phyloP scores from a whole-genome alignment of 495 filamentous ascomycete genomes.

The Letharia columbiana region DNA sequence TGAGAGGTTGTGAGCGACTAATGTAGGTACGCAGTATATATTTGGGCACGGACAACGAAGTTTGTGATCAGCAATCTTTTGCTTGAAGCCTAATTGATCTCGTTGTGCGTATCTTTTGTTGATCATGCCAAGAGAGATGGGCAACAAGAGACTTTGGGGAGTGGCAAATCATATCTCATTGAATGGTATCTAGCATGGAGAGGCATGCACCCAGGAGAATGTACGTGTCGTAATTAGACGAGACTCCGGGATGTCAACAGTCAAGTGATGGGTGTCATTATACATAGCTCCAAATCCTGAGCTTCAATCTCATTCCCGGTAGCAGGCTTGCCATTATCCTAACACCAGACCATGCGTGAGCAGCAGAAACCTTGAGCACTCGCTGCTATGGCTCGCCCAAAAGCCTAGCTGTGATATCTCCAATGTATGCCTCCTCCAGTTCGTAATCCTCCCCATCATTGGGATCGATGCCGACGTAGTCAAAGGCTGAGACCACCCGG shows the following conservation, averaged over 20 bases:
- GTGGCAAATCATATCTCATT: not conserved
- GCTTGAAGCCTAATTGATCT: not conserved
- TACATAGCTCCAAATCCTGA: not conserved
- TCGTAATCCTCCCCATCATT: constrained; percentile 72
- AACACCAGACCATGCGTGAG: not conserved
- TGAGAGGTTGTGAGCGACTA: not conserved
- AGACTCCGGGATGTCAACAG: not conserved
- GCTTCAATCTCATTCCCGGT: not conserved
- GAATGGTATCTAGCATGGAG: not conserved
- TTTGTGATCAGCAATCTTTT: not conserved
- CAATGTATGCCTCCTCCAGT: constrained; percentile 77
- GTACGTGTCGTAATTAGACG: not conserved
- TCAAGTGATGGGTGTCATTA: not conserved
- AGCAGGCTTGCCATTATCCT: not conserved
- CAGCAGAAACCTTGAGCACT: not conserved
- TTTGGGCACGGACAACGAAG: not conserved
- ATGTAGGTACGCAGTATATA: not conserved
- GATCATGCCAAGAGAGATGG: not conserved
- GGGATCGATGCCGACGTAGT: constrained; percentile 69
- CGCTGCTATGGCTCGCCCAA: constrained; percentile 57
- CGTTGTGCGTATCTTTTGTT: not conserved
- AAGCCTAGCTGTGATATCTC: constrained; percentile 76
- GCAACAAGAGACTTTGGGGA: not conserved
- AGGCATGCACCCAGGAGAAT: not conserved
- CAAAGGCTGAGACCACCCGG: constrained; percentile 75